Evolutionary conservation across 148 eudicot species (phyloP).

Genomic region (Persicaria tinctoria): DNA sequence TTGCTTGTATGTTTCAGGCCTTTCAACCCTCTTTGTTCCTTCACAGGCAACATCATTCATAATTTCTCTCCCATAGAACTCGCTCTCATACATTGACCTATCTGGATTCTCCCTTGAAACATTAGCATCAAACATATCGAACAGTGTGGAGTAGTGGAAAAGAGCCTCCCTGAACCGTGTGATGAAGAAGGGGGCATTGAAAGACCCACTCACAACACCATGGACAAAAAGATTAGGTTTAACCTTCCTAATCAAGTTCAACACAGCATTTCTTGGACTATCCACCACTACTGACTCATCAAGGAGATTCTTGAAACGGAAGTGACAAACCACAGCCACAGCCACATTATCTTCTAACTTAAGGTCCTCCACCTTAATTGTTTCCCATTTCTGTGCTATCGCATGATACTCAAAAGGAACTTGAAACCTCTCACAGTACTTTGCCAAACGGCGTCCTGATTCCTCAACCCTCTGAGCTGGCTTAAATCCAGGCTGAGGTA

Average conservation of each 20-base stretch:
- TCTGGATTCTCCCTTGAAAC: conserved; percentile 30
- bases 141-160: conserved; percentile 48
- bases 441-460: conserved; percentile 32
- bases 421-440: conserved; percentile 35
- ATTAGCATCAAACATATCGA: conserved; percentile 58
- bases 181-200: conserved; percentile 48
- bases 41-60: conserved; percentile 44
- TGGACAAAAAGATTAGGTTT: conserved; percentile 45
- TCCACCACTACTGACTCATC: conserved; percentile 34
- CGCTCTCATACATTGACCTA: conserved; percentile 46
- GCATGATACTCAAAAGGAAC: conserved; percentile 37
- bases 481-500: conserved; percentile 37
- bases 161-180: conserved; percentile 46
- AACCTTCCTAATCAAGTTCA: conserved; percentile 30
- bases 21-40: conserved; percentile 30
- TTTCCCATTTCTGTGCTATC: conserved; percentile 32
- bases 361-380: conserved; percentile 26
- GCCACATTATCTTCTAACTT: conserved; percentile 27
- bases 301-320: conserved; percentile 27
- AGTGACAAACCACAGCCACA: conserved; percentile 31
- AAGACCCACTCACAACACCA: conserved; percentile 35
- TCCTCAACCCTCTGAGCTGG: conserved; percentile 38
- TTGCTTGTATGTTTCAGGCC: conserved; percentile 39
- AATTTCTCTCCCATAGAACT: conserved; percentile 33
- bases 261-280: conserved; percentile 41